phyloP scores from a whole-genome alignment of 2,329 filamentous ascomycete species.

The Scleromitrula shiraiana region DNA sequence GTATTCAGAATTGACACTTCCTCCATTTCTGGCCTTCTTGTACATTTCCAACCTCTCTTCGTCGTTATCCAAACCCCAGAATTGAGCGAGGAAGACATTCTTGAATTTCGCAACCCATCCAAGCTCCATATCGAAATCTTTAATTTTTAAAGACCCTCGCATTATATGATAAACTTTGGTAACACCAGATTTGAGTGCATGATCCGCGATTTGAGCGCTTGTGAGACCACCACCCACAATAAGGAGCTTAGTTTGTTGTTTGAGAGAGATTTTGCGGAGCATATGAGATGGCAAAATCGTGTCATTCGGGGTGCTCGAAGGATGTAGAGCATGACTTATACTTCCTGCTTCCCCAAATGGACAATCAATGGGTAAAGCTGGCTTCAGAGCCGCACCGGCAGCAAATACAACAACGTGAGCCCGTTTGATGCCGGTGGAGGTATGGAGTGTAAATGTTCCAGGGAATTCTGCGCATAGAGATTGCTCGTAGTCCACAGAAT shows the following conservation, averaged over 20 bases:
- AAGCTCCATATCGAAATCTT: slow-evolving; percentile 70
- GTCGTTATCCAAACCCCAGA: slow-evolving; percentile 69
- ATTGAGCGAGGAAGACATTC: slow-evolving; percentile 67
- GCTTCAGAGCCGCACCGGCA: slow-evolving; percentile 58
- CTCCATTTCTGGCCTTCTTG: slow-evolving; percentile 59
- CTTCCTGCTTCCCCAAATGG: slow-evolving; percentile 29
- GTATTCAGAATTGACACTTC: slow-evolving; percentile 58
- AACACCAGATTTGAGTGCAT: slow-evolving; percentile 56
- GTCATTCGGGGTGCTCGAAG: not conserved
- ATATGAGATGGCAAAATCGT: slow-evolving; percentile 32
- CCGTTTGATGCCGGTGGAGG: slow-evolving; percentile 45
- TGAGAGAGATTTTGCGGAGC: slow-evolving; percentile 41
- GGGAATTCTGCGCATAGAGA: slow-evolving; percentile 18
- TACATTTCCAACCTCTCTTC: slow-evolving; percentile 61
- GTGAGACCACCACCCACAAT: slow-evolving; percentile 71
- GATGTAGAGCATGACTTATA: slow-evolving; percentile 17
- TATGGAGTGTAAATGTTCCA: slow-evolving; percentile 58
- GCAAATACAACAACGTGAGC: slow-evolving; percentile 60
- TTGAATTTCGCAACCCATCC: slow-evolving; percentile 78
- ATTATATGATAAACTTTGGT: slow-evolving; percentile 63
- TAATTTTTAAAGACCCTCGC: slow-evolving; percentile 50
- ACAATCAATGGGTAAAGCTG: slow-evolving; percentile 33
- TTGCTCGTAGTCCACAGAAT: slow-evolving; percentile 18
- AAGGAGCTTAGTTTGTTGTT: slow-evolving; percentile 52
- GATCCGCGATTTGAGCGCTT: slow-evolving; percentile 64